phyloP scores from a whole-genome alignment of 257 asterid species.

The Capsicum baccatum region DNA sequence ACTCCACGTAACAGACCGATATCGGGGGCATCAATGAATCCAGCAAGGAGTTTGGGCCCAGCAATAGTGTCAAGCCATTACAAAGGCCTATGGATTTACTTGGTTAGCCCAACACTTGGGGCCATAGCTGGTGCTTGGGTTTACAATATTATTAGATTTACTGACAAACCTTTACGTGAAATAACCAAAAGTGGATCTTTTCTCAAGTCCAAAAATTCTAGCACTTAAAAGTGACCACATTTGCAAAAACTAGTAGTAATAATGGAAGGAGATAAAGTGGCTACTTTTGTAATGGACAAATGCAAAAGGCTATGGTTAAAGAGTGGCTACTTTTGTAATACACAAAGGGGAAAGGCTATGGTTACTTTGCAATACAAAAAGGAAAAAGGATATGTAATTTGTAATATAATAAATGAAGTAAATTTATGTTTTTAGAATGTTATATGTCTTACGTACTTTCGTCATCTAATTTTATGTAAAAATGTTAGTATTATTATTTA shows the following conservation, averaged over 20 bases:
- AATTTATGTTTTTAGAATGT: neutral
- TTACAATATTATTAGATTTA: conserved; percentile 73
- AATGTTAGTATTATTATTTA: too few species aligned
- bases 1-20: conserved; percentile 53
- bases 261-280: neutral
- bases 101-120: conserved; percentile 75
- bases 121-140: conserved; percentile 88
- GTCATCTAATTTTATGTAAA: neutral
- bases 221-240: neutral
- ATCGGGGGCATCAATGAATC: conserved; percentile 97
- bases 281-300: neutral
- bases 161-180: conserved; percentile 76
- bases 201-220: conserved; percentile 39
- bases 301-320: neutral
- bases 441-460: neutral
- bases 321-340: too few species aligned
- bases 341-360: too few species aligned
- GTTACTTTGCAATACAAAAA: neutral
- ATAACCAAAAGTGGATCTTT: conserved; percentile 71
- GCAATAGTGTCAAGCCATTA: conserved; percentile 66
- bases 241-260: neutral
- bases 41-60: conserved; percentile 92
- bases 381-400: neutral
- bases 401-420: neutral
- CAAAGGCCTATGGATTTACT: conserved; percentile 71